Base-by-base conservation (phyloP, 495 filamentous ascomycete genomes). In the Penicillium cinerascens region DNA sequence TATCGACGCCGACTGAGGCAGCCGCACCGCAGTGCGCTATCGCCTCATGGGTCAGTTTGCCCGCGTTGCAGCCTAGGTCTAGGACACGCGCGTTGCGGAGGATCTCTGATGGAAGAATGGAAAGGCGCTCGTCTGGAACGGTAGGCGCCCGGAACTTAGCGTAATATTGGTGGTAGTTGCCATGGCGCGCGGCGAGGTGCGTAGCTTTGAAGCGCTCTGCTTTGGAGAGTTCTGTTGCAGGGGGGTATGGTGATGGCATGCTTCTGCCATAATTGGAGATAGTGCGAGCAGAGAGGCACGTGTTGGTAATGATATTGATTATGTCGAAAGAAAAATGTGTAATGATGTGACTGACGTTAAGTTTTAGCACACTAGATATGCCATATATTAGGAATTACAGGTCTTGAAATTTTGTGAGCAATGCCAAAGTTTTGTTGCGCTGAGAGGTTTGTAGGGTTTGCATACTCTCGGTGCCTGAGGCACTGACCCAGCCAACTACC, bases 131-230 rank as follows among this genome's bases (percentile, higher is more conserved):
- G 38, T 65, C 62, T 22, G 62, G 62, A 29, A 65, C 59, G 13
- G 53, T 63, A 29, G 62, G 59, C 8, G 59, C 59, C 33, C 62
- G 59, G 44, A 65, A 65, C 52, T 65, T 62, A 13, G 59, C n/a
- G 48, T 65, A 65, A 50, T 65, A 65, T 65, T 65, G 62, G 48
- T 65, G 62, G 56, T 65, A 65, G 35, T 65, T 65, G 39, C 62
- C 62, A 65, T 65, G 56, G 47, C 62, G 62, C 20, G 62, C 62
- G 18, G 59, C 62, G 47, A 65, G 62, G 36, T 65, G 62, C 2
- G 62, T 65, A 26, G 62, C 62, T 65, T 65, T 65, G 59, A 65
- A 65, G 59, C 62, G 62, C 53, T 62, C 62, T 51, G 62, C 62
- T 35, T 40, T 62, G 42, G 62, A 63, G 49, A 55, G 56, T 51